Conservation (phyloP, 768 basidiomycete species). For the Suillus brevipes region DNA sequence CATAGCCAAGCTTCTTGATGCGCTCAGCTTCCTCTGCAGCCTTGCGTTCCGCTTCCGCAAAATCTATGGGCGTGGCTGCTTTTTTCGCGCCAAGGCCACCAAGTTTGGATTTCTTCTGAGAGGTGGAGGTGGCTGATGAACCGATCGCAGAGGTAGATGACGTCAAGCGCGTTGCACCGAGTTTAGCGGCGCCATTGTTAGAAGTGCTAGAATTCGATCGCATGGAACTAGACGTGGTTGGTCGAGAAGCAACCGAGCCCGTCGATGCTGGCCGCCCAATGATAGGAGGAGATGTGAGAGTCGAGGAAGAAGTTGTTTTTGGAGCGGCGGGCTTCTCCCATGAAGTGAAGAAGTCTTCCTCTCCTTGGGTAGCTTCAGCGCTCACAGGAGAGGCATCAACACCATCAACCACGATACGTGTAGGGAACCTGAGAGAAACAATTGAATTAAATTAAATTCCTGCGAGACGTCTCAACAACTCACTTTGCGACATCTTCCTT, state of each 20-base stretch:
- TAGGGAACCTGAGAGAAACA: slow-evolving; percentile 59
- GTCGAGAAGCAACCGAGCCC: slow-evolving; percentile 48
- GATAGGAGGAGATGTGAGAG: slow-evolving; percentile 54
- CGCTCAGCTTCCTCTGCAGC: slow-evolving; percentile 92
- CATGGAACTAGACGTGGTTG: slow-evolving; percentile 63
- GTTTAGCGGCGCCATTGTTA: slow-evolving; percentile 34
- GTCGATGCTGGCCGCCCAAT: slow-evolving; percentile 53
- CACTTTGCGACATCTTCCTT: slow-evolving; percentile 74
- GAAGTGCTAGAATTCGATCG: slow-evolving; percentile 44
- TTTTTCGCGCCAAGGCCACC: slow-evolving; percentile 88
- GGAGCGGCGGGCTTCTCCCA: slow-evolving; percentile 85
- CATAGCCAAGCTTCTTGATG: slow-evolving; percentile 89
- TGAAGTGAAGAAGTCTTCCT: slow-evolving; percentile 95
- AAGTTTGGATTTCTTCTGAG: slow-evolving; percentile 64
- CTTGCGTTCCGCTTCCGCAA: slow-evolving; percentile 90
- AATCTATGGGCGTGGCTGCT: slow-evolving; percentile 78
- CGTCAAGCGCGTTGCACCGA: slow-evolving; percentile 43
- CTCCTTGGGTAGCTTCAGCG: slow-evolving; percentile 47
- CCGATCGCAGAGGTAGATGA: slow-evolving; percentile 39
- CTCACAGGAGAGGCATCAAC: slow-evolving; percentile 46
- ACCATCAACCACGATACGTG: slow-evolving; percentile 83
- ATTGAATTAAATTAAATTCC: neutral
- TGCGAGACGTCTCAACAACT: slow-evolving; percentile 22
- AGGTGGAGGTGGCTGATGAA: slow-evolving; percentile 31
- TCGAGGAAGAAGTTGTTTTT: slow-evolving; percentile 52